Evolutionary conservation across 1,139 yeast genomes (phyloP).

Genomic region (Geotrichum macrosporum): DNA sequence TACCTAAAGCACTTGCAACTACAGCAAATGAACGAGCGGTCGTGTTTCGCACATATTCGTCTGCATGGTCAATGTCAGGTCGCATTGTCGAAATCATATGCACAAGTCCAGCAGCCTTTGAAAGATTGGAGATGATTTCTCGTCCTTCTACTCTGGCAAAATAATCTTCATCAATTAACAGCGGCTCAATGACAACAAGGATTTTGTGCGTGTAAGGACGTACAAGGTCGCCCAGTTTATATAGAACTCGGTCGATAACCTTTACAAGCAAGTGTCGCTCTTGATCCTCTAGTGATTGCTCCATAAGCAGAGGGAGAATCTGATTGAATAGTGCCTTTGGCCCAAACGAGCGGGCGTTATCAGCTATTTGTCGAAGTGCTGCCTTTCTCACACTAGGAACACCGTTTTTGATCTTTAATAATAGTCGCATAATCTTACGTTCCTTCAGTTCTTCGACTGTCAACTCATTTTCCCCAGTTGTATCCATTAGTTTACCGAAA

Average conservation of each 20-base stretch:
- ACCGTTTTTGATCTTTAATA: conserved; percentile 76
- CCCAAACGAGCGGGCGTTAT: conserved; percentile 61
- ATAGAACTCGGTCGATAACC: conserved; percentile 63
- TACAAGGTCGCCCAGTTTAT: conserved; percentile 58
- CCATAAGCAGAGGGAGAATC: conserved; percentile 69
- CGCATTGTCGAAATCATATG: conserved; percentile 72
- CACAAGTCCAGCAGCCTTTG: conserved; percentile 80
- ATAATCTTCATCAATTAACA: conserved; percentile 74
- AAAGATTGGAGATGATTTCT: conserved; percentile 67
- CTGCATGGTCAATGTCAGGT: conserved; percentile 77
- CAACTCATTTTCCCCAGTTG: conserved; percentile 39
- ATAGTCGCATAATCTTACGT: conserved; percentile 55
- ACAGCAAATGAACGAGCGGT: conserved; percentile 82
- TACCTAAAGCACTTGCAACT: conserved; percentile 75
- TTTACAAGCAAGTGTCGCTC: conserved; percentile 82
- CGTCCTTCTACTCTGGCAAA: conserved; percentile 72
- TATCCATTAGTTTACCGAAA: conserved; percentile 57
- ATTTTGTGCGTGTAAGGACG: conserved; percentile 74
- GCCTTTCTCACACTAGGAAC: conserved; percentile 59
- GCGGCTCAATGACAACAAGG: conserved; percentile 69
- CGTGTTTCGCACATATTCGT: conserved; percentile 74
- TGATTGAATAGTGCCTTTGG: conserved; percentile 64
- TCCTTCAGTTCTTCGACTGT: conserved; percentile 56
- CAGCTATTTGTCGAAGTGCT: conserved; percentile 67
- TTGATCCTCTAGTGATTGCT: conserved; percentile 68